A percentile compares a stretch with the other conserved stretches of the same genome.
phyloP scores from a whole-genome alignment of 225 moss, liverwort and hornwort genomes.

The Polytrichum formosum region DNA sequence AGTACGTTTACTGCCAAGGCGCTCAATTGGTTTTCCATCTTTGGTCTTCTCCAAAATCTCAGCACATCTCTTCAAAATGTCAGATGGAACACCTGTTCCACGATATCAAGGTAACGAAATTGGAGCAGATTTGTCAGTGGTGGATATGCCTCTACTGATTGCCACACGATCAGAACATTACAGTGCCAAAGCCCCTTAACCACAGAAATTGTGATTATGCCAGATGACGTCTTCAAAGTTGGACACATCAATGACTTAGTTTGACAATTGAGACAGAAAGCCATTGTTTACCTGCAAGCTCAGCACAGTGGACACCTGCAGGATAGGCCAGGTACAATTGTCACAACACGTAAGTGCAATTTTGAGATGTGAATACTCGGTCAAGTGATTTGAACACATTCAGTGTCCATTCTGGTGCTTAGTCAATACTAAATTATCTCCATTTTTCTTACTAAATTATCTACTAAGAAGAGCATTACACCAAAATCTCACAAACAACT shows the following conservation, averaged over 20 bases:
- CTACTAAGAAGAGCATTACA: too few species aligned
- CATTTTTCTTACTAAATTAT: not conserved
- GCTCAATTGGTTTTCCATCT: slow-evolving; percentile 56
- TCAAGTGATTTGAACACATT: not conserved
- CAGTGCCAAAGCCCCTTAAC: too few species aligned
- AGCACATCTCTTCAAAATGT: slow-evolving; percentile 57
- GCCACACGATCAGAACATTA: not conserved
- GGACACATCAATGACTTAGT: too few species aligned
- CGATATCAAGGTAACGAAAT: not conserved
- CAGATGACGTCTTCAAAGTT: too few species aligned
- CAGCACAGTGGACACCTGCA: slow-evolving; percentile 87
- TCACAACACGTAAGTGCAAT: not conserved
- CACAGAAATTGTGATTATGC: too few species aligned
- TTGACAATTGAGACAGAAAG: too few species aligned
- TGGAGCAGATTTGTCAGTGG: too few species aligned
- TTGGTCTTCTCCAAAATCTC: slow-evolving; percentile 46
- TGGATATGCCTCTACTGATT: not conserved
- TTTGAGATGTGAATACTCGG: not conserved
- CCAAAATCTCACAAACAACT: not conserved
- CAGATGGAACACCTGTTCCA: slow-evolving; percentile 59
- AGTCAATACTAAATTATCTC: too few species aligned
- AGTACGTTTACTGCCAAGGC: slow-evolving; percentile 49
- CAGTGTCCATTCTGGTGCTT: too few species aligned
- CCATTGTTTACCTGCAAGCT: slow-evolving; percentile 63
- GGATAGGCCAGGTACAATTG: not conserved